phyloP scores from a whole-genome alignment of 805 yeast genomes.

The Maudiozyma turicensis region DNA sequence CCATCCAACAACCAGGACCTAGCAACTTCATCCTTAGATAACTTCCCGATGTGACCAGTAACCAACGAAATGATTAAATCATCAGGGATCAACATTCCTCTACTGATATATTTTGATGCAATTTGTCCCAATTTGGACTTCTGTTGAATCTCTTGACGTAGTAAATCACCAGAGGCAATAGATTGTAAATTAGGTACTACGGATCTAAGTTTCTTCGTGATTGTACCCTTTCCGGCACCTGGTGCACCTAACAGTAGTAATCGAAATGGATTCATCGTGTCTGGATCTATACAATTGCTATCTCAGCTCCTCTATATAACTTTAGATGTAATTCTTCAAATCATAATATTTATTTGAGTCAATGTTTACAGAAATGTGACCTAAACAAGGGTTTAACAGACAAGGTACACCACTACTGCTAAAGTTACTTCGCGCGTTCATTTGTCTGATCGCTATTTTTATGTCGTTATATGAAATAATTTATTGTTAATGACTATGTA shows the following conservation, averaged over 20 bases:
- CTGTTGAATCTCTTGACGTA: constrained; percentile 55
- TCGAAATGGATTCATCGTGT: constrained; percentile 39
- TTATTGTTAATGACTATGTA: no score
- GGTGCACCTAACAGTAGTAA: constrained; percentile 83
- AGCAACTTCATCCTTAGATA: constrained; percentile 11
- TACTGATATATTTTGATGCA: constrained; percentile 47
- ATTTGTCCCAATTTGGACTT: constrained; percentile 44
- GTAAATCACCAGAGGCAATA: constrained; percentile 76
- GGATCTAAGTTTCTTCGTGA: constrained; percentile 54
- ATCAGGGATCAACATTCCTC: constrained; percentile 73
- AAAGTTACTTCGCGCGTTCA: no score
- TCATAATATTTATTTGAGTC: no score
- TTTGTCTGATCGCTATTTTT: no score
- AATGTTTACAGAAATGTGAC: no score
- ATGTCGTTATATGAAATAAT: no score
- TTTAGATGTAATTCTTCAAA: no score
- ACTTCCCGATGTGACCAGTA: constrained; percentile 33
- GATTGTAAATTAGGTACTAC: constrained; percentile 44
- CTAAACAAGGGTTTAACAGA: no score
- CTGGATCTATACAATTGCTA: background rate
- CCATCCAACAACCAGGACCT: constrained; percentile 77
- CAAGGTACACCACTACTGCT: no score
- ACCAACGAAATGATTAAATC: constrained; percentile 41
- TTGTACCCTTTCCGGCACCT: constrained; percentile 93
- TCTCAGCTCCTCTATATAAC: no score